Evolutionary conservation across 2,329 filamentous ascomycete genomes (phyloP).

Genomic region (Claviceps sp.): DNA sequence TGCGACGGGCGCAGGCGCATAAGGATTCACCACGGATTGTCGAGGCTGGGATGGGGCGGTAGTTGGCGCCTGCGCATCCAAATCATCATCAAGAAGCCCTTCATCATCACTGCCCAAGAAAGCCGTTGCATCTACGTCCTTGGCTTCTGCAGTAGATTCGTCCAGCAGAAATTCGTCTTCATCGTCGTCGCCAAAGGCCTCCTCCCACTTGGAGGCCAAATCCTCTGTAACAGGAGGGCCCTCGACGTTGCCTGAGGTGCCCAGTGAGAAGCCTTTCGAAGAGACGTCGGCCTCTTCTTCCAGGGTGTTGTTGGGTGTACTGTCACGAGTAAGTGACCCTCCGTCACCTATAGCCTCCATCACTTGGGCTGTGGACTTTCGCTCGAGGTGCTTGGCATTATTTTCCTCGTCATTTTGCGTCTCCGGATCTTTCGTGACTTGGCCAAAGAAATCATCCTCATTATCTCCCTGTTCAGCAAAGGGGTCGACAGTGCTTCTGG

Average conservation of each 20-base stretch:
- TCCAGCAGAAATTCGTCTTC: constrained; percentile 51
- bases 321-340: constrained; percentile 16
- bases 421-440: constrained; percentile 26
- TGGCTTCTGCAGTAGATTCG: constrained; percentile 31
- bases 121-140: constrained; percentile 44
- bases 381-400: constrained; percentile 30
- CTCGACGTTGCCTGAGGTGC: constrained; percentile 5
- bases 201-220: constrained; percentile 70
- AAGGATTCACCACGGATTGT: constrained; percentile 12
- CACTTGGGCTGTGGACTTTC: constrained; percentile 59
- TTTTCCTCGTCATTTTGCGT: constrained; percentile 8
- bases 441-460: constrained; percentile 51
- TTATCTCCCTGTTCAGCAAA: constrained; percentile 36
- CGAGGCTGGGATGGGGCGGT: constrained; percentile 6
- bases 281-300: constrained; percentile 15
- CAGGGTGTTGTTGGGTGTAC: constrained; percentile 18
- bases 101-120: constrained; percentile 77
- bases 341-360: constrained; percentile 34
- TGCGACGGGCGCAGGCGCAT: constrained; percentile 13
- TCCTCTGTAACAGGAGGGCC: constrained; percentile 38
- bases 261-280: constrained; percentile 4
- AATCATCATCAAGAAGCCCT: constrained; percentile 63
- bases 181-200: constrained; percentile 65
- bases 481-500: constrained; percentile 14
- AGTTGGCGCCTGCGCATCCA: constrained; percentile 26